These are phyloP conservation scores for Solioccasus polychromus DNA, from an alignment of 768 basidiomycete species.

Conservation along the genomic window DNA sequence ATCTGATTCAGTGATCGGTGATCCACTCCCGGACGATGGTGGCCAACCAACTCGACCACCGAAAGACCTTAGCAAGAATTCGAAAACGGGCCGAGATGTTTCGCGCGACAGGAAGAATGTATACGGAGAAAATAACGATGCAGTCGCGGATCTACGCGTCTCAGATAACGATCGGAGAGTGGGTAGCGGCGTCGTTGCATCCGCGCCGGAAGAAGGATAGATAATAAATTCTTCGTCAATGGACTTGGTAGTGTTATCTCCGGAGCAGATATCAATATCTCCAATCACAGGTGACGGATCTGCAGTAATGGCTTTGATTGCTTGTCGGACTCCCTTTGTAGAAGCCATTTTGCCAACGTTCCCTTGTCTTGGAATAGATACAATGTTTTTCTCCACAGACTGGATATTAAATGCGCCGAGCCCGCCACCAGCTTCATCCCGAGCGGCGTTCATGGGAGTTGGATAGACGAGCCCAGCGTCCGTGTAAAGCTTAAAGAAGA, in stretches of 20 bases:
- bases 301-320: conserved; percentile 44
- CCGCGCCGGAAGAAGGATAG: conserved; percentile 52
- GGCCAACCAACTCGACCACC: conserved; percentile 94
- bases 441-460: conserved; percentile 80
- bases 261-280: conserved; percentile 38
- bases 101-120: conserved; percentile 94
- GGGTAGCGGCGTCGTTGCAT: conserved; percentile 49
- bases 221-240: conserved; percentile 66
- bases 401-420: conserved; percentile 84
- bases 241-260: conserved; percentile 28
- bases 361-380: conserved; percentile 15
- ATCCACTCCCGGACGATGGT: conserved; percentile 73
- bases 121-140: conserved; percentile 78
- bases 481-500: conserved; percentile 98
- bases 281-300: conserved; percentile 23
- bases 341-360: conserved; percentile 39
- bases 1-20: conserved; percentile 75
- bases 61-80: conserved; percentile 89
- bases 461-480: conserved; percentile 91
- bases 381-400: conserved; percentile 34
- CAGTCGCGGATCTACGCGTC: conserved; percentile 52
- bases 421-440: conserved; percentile 84
- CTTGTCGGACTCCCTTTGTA: conserved; percentile 51
- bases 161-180: conserved; percentile 67
- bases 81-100: conserved; percentile 86